Evolutionary conservation across 2,329 filamentous ascomycete species (phyloP).

Genomic region (Clarireedia homoeocarpa): DNA sequence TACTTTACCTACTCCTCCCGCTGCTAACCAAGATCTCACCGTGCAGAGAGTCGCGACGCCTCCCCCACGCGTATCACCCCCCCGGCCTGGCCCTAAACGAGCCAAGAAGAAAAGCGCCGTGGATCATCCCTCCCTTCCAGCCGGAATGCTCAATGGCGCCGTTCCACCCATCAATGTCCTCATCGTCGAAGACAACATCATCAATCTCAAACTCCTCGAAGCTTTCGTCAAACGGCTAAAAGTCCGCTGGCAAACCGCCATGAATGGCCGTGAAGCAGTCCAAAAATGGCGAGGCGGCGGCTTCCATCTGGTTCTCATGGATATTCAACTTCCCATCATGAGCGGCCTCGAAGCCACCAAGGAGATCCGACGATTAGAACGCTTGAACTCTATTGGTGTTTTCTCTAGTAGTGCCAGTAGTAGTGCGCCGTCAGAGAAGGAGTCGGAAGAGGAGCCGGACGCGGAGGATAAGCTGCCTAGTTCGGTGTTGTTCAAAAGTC

Average conservation of each 20-base stretch:
- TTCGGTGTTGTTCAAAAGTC: constrained; percentile 76
- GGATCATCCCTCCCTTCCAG: constrained; percentile 41
- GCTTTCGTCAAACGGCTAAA: constrained; percentile 94
- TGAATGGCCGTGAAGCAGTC: constrained; percentile 90
- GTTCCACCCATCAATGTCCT: constrained; percentile 95
- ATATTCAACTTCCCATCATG: constrained; percentile 96
- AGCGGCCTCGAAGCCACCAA: constrained; percentile 90
- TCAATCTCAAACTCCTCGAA: constrained; percentile 88
- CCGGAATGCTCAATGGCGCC: constrained; percentile 66
- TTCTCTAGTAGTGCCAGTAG: constrained; percentile 64
- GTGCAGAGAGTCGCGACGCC: constrained; percentile 34
- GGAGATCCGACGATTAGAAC: constrained; percentile 84
- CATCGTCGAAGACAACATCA: constrained; percentile 97
- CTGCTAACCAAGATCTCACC: constrained; percentile 42
- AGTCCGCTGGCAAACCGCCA: constrained; percentile 93
- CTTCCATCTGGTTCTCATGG: constrained; percentile 96
- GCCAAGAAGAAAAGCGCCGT: constrained; percentile 45
- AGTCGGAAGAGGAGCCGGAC: constrained; percentile 37
- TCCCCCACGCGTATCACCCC: constrained; percentile 41
- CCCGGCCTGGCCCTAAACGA: constrained; percentile 30
- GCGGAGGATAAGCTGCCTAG: constrained; percentile 64
- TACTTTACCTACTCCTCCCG: constrained; percentile 44
- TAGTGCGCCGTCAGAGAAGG: constrained; percentile 38
- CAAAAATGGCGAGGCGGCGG: constrained; percentile 88
- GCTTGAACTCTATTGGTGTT: constrained; percentile 86